Percentiles rank a stretch among this genome's conserved stretches.
Evolutionary conservation across 768 basidiomycete species (phyloP).

Genomic region (Lepiota subincarnata): DNA sequence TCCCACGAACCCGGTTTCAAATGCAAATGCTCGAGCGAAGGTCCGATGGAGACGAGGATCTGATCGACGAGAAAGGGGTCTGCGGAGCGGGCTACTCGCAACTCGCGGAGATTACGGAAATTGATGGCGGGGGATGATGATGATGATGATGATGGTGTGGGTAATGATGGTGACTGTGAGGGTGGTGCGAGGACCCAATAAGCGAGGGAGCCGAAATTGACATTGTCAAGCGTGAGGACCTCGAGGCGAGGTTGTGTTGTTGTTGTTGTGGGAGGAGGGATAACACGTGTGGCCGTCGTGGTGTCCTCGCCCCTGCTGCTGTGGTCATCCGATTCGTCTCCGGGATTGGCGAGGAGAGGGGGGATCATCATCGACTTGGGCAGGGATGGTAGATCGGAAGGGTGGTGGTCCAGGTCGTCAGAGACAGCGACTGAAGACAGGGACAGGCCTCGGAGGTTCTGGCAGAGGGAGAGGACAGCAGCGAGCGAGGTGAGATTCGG

Average conservation of each 20-base stretch:
- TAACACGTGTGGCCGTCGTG: conserved; percentile 7
- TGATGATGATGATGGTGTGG: conserved; percentile 23
- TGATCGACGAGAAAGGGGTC: conserved; percentile 31
- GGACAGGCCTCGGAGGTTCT: conserved; percentile 31
- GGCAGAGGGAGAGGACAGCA: conserved; percentile 28
- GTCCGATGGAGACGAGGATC: conserved; percentile 30
- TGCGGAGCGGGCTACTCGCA: conserved; percentile 38
- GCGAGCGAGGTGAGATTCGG: conserved; percentile 31
- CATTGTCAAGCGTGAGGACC: conserved; percentile 38
- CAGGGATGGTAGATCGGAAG: conserved; percentile 1
- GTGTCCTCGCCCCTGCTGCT: neutral
- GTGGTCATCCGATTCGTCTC: neutral
- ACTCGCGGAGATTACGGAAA: conserved; percentile 34
- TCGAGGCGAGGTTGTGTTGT: conserved; percentile 22
- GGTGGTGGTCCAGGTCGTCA: conserved; percentile 17
- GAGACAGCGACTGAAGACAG: conserved; percentile 31
- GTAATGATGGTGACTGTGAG: conserved; percentile 20
- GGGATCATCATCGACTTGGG: neutral
- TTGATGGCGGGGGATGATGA: conserved; percentile 23
- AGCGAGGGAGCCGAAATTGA: conserved; percentile 31
- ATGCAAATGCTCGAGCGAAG: conserved; percentile 37
- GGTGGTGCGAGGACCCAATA: conserved; percentile 34
- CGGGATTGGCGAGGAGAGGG: neutral
- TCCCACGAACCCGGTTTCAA: conserved; percentile 40
- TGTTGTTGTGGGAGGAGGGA: too few species aligned